These are phyloP conservation scores for Saccharomyces hybrid DNA, from an alignment of 1,139 yeast genomes.

Conservation along the genomic window DNA sequence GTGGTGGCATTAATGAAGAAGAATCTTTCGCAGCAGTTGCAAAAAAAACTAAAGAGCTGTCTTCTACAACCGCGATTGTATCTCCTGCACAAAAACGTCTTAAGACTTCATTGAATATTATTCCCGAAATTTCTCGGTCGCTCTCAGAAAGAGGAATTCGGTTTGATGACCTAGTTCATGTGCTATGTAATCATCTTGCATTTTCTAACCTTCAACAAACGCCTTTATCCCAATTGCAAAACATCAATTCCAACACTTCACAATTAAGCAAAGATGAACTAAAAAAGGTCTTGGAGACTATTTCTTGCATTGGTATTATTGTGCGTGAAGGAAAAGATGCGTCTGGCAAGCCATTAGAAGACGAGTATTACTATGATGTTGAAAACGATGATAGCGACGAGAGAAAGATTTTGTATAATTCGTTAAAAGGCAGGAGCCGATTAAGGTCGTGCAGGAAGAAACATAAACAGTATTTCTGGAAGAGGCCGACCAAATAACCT, in stretches of 20 bases:
- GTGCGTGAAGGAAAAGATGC: constrained; percentile 84
- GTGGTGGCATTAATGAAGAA: background rate
- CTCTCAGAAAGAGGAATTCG: constrained; percentile 4
- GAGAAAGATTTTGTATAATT: constrained; percentile 58
- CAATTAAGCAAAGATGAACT: constrained; percentile 39
- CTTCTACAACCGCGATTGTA: background rate
- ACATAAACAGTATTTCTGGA: constrained; percentile 83
- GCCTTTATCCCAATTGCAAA: constrained; percentile 58
- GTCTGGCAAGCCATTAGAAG: constrained; percentile 83
- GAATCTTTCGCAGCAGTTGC: background rate
- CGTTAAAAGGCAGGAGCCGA: constrained; percentile 65
- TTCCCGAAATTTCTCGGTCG: background rate
- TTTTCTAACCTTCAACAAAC: constrained; percentile 78
- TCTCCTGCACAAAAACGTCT: background rate
- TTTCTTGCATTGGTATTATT: constrained; percentile 63
- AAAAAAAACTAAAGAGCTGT: background rate
- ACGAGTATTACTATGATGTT: constrained; percentile 78
- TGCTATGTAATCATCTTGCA: constrained; percentile 73
- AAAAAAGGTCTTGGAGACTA: constrained; percentile 31
- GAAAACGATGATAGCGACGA: constrained; percentile 64
- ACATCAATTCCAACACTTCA: constrained; percentile 44
- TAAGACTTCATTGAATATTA: background rate
- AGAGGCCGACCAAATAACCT: constrained; percentile 39
- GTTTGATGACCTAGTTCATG: constrained; percentile 41
- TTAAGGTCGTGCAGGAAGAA: constrained; percentile 80